phyloP scores from a whole-genome alignment of 257 asterid species.

The Scutellaria baicalensis region DNA sequence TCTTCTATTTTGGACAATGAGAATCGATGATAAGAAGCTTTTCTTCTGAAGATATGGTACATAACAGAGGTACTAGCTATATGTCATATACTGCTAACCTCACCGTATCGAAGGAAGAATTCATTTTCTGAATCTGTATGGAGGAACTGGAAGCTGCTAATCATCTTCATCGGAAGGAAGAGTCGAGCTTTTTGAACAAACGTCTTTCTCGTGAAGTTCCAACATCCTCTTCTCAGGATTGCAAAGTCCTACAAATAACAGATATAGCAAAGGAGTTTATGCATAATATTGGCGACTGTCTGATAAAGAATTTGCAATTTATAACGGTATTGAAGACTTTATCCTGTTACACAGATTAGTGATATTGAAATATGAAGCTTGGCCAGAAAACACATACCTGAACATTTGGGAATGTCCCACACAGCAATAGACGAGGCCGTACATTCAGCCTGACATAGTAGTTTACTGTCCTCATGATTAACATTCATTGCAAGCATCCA shows the following conservation, averaged over 20 bases:
- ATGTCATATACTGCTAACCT: not conserved
- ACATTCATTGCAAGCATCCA: conserved; percentile 99
- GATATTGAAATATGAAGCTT: not conserved
- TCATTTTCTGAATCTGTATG: not conserved
- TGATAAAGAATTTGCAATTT: not conserved
- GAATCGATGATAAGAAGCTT: conserved; percentile 5
- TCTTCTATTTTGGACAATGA: not conserved
- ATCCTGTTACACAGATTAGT: not conserved
- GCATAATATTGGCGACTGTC: no score
- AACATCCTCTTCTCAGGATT: conserved; percentile 85
- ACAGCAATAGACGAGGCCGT: conserved; percentile 76
- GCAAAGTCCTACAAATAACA: conserved; percentile 60
- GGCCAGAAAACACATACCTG: conserved; percentile 39
- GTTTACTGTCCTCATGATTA: conserved; percentile 64
- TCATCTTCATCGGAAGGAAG: conserved; percentile 60
- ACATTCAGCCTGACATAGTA: conserved; percentile 65
- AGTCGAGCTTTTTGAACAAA: conserved; percentile 81
- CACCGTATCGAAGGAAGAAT: not conserved
- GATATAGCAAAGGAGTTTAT: no score
- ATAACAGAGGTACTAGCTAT: not conserved
- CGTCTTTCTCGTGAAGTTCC: conserved; percentile 71
- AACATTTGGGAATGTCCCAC: conserved; percentile 99
- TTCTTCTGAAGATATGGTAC: conserved; percentile 13
- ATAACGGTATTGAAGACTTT: not conserved
- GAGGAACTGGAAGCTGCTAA: not conserved